Base-by-base conservation (phyloP, 352 stramenopile species). In the Phytophthora tentaculata region DNA sequence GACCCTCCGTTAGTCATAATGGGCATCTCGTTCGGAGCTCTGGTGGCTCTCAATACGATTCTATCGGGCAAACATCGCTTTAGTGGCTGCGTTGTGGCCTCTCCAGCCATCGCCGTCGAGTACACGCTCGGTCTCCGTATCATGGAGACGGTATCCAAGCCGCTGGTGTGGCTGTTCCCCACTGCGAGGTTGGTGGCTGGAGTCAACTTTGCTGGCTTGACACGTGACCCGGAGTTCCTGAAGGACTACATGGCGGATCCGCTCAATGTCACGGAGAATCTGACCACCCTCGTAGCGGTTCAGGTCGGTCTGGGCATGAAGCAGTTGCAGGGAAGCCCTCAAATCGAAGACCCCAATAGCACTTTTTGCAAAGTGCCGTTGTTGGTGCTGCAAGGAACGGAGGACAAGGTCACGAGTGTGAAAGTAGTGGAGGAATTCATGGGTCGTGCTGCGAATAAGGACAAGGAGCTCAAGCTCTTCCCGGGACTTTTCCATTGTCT, bases 391-490 rank as follows among this genome's bases (percentile, higher is more conserved):
- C 78, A 85, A 63, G 81, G 81, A 8, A 74, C 76, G 9, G 55
- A 73, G 26, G 81, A 89, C 49, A 81, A 85, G 48, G 73, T 87
- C 23, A 84, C 77, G 49, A 86, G 73, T 58, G 54, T 87, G 5
- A 64, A 73, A 17, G 23, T 82, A n/a, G 81, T 80, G 3, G 29
- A 77, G 26, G 53, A 72, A 32, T 93, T 93, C 44, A 77, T 80
- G 52, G 57, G 51, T 6, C 73, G 78, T 14, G 37, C 82, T 22
- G 70, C 67, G 0, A 83, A 54, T 49, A 60, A 32, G 3, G 82
- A 91, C 77, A 93, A 93, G 65, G 68, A 80, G 44, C 74, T 91
- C 51, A 80, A 79, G 62, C 23, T 86, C 14, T 83, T 93, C 29
- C 67, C 78, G 2, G 83, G 74, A 0, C 56, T 79, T 13, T 91